Base-by-base conservation (phyloP, 371 early-diverging fungal species). In the Chytridium lagenaria region DNA sequence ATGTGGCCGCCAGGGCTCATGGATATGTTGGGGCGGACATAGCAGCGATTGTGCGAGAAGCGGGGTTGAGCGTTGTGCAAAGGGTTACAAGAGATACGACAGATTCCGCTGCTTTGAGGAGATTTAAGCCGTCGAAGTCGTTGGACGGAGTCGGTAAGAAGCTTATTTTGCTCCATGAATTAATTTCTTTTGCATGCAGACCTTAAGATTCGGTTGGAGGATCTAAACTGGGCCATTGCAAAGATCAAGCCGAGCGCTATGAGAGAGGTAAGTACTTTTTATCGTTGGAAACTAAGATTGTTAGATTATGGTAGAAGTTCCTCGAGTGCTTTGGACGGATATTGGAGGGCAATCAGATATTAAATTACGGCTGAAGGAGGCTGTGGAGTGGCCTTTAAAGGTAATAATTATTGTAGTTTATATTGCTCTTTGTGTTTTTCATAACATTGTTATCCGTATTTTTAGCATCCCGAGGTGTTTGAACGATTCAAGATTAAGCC, bases 1-100 rank as follows among this genome's bases (percentile, higher is more conserved):
- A 74, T 0, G 66, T 99, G 26, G 90, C 98, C 0, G 84, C 82
- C 0, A 81, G 78, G 51, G 85, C 93, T 0, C 97, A 98, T 76
- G 99, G 99, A 0, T 99, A 93, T 81, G 97, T 98, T 34, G 99
- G 99, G n/a, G 99, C 99, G 0, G 99, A 99, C 85, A 78, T 99
- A 33, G 91, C 92, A 0, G 92, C 92, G 5, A 86, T 97, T 0
- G 88, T 91, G 69, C 85, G 93, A 30, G 97, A 98, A 73, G 97
- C 98, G 1, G 96, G 95, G 5, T 70, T 97, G 3, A 86, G 86
- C 40, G 91, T 95, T 28, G 92, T 98, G 26, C 81, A 91, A 72
- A 78, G 92, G 31, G 81, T 80, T 52, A 40, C 34, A 33, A 23
- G 50, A 67, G 55, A 1, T 38, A 33, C 37, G 15, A 22, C n/a